Base-by-base conservation (phyloP, 768 basidiomycete genomes). In the Mycena albidolilacea region DNA sequence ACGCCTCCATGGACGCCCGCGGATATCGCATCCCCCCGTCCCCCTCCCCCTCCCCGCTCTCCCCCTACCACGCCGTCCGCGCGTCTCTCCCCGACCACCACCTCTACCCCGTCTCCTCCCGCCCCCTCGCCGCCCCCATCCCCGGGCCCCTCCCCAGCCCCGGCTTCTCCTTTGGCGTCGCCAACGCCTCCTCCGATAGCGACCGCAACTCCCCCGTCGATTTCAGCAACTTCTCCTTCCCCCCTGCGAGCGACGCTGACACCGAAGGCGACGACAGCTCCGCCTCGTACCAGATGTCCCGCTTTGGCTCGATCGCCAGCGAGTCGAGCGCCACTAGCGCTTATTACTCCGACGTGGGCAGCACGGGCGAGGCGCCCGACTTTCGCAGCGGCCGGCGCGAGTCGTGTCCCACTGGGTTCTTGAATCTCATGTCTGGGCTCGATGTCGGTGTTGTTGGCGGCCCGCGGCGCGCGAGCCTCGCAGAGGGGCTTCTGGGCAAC, bases 231-330 rank as follows among this genome's bases (percentile, higher is more conserved):
- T 89, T 87, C 80, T 80, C 76, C 74, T 90, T 87, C 82, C 85
- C 79, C 70, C 85, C 81, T 39, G 80, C 59, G 4, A 61, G 84
- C 67, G 90, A 90, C 62, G 82, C 85, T 35, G 90, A 91, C 60
- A 81, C 82, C 9, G 89, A 91, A 65, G 41, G 41, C 41, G 90
- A 90, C 66, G 86, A 85, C 60, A 78, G 77, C 61, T 86, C 89
- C 23, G 83, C 83, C 21, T 86, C 87, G 14, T 90, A 87, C 72
- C 85, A 84, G 50, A 83, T 85, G 61, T 88, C 90, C 41, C 82
- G 91, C 73, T 92, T 91, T 76, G 87, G 90, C 5, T 92, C 91
- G 3, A 87, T 92, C 70, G 87, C 87, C 5, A 91, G 90, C 78
- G 90, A 91, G 59, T 88, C 90, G 0, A 89, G 88, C 77, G 79